Base-by-base conservation (phyloP, 352 stramenopile genomes). In the Globisporangium abappressorium region DNA sequence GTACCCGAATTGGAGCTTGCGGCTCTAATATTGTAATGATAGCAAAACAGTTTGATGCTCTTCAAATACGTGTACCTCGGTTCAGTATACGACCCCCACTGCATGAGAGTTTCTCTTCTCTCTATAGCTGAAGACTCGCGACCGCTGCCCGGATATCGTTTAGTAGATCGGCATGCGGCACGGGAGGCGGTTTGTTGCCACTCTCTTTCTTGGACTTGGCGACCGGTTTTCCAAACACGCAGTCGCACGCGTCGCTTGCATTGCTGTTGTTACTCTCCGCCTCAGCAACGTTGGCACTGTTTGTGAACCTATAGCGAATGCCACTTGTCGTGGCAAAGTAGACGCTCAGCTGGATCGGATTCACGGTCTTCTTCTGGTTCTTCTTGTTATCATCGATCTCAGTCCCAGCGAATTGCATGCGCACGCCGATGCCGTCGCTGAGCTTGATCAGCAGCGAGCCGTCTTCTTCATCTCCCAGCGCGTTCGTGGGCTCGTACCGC, bases 281-380 rank as follows among this genome's bases (percentile, higher is more conserved):
- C 18, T 46, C n/a, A 53, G 46, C 74, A 22, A 34, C 58, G 69
- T 91, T 90, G 60, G 78, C 69, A 28, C 67, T 73, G 57, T 89
- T 91, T 6, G 56, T 47, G 51, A 90, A 89, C 2, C 62, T 65
- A 30, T 87, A 77, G 2, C 83, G 79, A 61, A 90, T 78, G 28
- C 72, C 69, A 5, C 58, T 58, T 0, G 72, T 62, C 15, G 66
- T 77, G 9, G 77, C 72, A 38, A 90, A 90, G 66, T 75, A 88
- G 12, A 91, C 75, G n/a, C 56, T 51, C 28, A 91, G 38, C n/a
- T 70, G 53, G 15, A 90, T 76, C 26, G 72, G 64, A 53, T 73
- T 82, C 11, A 22, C 15, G 2, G 12, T 43, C 3, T 14, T 38
- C 11, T 20, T 14, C 2, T 22, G 11, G 2, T 0, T 56, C 18